Base-by-base conservation (phyloP, 2,329 filamentous ascomycete species). In the Cytospora chrysosperma region DNA sequence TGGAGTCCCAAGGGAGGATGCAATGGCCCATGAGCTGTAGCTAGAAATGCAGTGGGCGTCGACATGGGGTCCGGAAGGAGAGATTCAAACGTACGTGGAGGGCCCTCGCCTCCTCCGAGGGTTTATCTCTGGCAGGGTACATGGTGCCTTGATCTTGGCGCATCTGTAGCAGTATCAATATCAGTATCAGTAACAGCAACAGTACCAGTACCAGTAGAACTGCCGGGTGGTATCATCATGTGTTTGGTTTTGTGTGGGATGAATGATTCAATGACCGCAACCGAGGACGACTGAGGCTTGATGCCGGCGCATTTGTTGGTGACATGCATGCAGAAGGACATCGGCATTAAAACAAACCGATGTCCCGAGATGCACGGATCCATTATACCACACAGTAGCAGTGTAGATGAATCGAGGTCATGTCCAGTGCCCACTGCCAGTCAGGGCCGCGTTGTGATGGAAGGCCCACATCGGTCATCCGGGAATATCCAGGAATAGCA, bases 91-190 rank as follows among this genome's bases (percentile, higher is more conserved):
- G 51, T 64, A 75, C 75, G 74, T 77, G 37, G 74, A 75, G 58
- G 75, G 75, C 1, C 75, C 76, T 24, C 76, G 69, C 59, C 72
- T 74, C 63, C 71, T 74, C 17, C 74, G 69, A 12, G 71, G 73
- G n/a, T 69, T 71, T 12, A 72, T 67, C 32, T 75, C 71, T 13
- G 76, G 75, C 24, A 76, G 68, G 28, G 69, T 69, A 30, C 76
- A 78, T 8, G 69, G 57, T 9, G 75, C 70, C 40, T 70, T 71
- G 71, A 76, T 74, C 2, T 75, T 72, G 24, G 67, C 64, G 56
- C 76, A 78, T 66, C 76, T 77, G 47, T n/a, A 7, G 21, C 15
- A 54, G 27, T 6, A 26, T 49, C 7, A 8, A 50, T 2, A 21
- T 47, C 10, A 47, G 43, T 24, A n/a, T 43, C 17, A n/a, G 6